Percentiles rank a stretch among this genome's conserved stretches.
Conservation (phyloP, 1,139 yeast species). For the Protomyces macrosporus region DNA sequence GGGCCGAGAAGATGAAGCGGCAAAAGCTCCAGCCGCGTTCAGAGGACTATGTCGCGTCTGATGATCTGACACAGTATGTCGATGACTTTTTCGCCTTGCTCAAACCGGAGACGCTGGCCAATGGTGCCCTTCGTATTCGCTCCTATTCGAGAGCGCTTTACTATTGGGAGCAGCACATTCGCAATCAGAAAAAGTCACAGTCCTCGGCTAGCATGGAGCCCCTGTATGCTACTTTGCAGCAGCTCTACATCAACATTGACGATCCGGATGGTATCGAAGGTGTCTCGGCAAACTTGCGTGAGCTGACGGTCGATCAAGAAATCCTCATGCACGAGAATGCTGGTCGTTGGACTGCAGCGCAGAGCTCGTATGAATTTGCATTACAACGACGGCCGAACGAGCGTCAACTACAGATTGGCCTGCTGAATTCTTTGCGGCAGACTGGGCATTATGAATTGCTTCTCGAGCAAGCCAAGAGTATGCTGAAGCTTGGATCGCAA, state of each 20-base stretch:
- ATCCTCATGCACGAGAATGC: slow-evolving; percentile 75
- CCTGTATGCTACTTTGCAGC: slow-evolving; percentile 47
- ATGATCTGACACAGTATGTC: slow-evolving; percentile 31
- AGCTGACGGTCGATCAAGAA: slow-evolving; percentile 55
- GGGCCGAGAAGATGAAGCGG: slow-evolving; percentile 28
- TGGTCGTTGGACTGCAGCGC: slow-evolving; percentile 82
- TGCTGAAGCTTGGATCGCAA: neutral
- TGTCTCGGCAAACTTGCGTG: slow-evolving; percentile 63
- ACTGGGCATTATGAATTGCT: slow-evolving; percentile 54
- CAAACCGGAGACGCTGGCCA: slow-evolving; percentile 67
- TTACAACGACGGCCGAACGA: slow-evolving; percentile 44
- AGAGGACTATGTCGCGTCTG: slow-evolving; percentile 30
- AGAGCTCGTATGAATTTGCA: slow-evolving; percentile 73
- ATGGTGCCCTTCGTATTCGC: slow-evolving; percentile 73
- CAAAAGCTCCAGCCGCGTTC: slow-evolving; percentile 28
- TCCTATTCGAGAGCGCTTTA: slow-evolving; percentile 86
- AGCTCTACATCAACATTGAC: slow-evolving; percentile 77
- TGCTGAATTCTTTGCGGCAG: slow-evolving; percentile 52
- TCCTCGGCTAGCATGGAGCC: slow-evolving; percentile 37
- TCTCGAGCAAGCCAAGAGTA: slow-evolving; percentile 9
- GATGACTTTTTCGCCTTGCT: slow-evolving; percentile 51
- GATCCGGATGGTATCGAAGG: slow-evolving; percentile 92
- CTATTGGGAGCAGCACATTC: slow-evolving; percentile 70
- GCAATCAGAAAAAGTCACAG: slow-evolving; percentile 35
- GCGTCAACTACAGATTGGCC: slow-evolving; percentile 42